phyloP scores from a whole-genome alignment of 2,329 filamentous ascomycete species.

The Colletotrichum chlorophyti region DNA sequence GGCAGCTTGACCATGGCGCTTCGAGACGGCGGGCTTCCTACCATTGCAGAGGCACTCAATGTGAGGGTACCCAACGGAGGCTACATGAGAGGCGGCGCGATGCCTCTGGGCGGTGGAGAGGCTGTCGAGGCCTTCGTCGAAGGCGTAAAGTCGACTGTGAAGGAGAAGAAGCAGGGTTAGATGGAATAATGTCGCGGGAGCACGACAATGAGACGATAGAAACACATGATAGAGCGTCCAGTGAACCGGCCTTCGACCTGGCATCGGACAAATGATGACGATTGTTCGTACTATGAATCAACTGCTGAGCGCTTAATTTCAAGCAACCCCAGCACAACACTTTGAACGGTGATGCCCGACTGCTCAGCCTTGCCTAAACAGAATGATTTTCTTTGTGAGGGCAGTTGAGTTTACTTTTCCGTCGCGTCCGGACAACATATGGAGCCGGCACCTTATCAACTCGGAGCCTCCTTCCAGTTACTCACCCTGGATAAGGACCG shows the following conservation, averaged over 20 bases:
- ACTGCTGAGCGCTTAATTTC: no score
- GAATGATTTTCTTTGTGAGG: no score
- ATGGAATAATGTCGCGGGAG: not conserved
- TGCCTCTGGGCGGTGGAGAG: conserved; percentile 87
- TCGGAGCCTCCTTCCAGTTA: no score
- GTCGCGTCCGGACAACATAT: no score
- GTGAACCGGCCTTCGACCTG: not conserved
- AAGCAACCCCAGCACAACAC: no score
- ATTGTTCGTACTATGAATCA: no score
- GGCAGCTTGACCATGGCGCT: conserved; percentile 86
- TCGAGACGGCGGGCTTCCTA: conserved; percentile 88
- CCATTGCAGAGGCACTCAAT: conserved; percentile 83
- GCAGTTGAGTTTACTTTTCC: no score
- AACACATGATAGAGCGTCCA: not conserved
- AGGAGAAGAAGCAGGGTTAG: conserved; percentile 54
- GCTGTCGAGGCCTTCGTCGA: conserved; percentile 92
- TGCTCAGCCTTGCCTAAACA: no score
- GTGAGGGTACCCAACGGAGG: conserved; percentile 87
- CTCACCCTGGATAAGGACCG: no score
- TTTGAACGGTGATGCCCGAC: no score
- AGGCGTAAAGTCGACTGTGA: conserved; percentile 81
- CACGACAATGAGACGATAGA: conserved; percentile 11
- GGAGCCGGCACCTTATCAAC: no score
- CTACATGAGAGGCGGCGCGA: conserved; percentile 75
- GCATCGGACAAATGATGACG: not conserved